Evolutionary conservation across 352 stramenopile species (phyloP).

Genomic region (Pythium scleroteichum): DNA sequence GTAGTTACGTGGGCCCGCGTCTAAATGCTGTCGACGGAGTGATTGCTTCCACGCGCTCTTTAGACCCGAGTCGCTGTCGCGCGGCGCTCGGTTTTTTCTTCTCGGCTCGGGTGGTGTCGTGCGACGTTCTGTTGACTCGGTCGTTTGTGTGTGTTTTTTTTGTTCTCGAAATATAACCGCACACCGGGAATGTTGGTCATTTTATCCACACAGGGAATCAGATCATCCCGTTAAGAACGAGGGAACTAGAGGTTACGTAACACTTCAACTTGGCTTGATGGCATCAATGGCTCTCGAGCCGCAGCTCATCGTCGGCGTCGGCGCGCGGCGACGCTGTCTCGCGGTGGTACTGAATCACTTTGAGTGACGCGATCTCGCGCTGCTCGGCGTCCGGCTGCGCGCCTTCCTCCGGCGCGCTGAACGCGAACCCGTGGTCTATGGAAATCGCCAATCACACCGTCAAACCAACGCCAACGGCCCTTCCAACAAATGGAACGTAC

Average conservation of each 20-base stretch:
- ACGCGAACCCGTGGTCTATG: conserved; percentile 56
- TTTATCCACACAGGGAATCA: conserved; percentile 5
- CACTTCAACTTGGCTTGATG: conserved; percentile 22
- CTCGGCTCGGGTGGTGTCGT: neutral
- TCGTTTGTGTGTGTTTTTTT: conserved; percentile 4
- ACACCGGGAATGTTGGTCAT: conserved; percentile 16
- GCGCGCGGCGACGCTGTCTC: conserved; percentile 9
- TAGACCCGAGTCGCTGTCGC: too few species aligned
- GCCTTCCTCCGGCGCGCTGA: conserved; percentile 43
- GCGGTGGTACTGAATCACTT: conserved; percentile 45
- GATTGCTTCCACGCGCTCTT: too few species aligned
- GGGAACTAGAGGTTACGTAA: conserved; percentile 2
- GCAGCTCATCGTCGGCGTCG: conserved; percentile 18
- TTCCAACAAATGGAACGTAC: conserved; percentile 1
- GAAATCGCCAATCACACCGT: too few species aligned
- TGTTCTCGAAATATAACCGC: conserved; percentile 34
- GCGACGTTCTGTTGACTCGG: neutral
- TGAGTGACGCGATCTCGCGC: conserved; percentile 45
- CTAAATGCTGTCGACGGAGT: too few species aligned
- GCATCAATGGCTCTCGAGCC: conserved; percentile 24
- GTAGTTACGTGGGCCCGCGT: neutral
- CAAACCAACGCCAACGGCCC: neutral
- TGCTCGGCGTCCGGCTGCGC: neutral
- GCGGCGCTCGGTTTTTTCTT: neutral
- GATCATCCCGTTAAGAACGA: conserved; percentile 9